Evolutionary conservation across 768 basidiomycete species (phyloP).

Genomic region (Lactarius sp.): DNA sequence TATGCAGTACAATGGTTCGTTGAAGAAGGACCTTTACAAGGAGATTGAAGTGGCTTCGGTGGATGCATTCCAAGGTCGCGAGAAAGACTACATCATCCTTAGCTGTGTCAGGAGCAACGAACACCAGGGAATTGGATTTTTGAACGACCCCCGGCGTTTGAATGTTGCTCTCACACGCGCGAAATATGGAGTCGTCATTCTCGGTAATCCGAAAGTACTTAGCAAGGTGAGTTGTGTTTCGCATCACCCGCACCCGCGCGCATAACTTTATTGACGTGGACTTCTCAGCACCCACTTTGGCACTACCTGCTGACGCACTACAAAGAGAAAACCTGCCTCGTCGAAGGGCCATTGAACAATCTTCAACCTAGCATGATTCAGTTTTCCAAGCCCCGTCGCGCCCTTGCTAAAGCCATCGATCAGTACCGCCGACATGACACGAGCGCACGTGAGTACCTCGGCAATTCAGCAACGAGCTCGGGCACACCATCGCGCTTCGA

Average conservation of each 20-base stretch:
- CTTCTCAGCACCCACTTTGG: constrained; percentile 89
- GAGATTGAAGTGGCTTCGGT: constrained; percentile 99
- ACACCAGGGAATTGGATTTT: constrained; percentile 98
- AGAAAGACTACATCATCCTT: constrained; percentile 99
- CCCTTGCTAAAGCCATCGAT: constrained; percentile 85
- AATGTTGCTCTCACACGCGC: constrained; percentile 97
- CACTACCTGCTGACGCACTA: constrained; percentile 97
- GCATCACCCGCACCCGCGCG: constrained; percentile 3
- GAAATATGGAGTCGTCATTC: constrained; percentile 96
- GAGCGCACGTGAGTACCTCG: constrained; percentile 74
- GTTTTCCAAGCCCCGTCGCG: constrained; percentile 93
- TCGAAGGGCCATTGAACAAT: constrained; percentile 95
- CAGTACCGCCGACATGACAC: constrained; percentile 93
- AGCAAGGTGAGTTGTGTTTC: constrained; percentile 70
- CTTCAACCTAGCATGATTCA: constrained; percentile 98
- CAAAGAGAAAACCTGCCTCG: constrained; percentile 91
- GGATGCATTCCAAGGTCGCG: constrained; percentile 98
- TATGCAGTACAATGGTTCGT: constrained; percentile 99
- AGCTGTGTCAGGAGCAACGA: constrained; percentile 98
- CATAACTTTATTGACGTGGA: constrained; percentile 21
- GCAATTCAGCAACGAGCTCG: constrained; percentile 40
- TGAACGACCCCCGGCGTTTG: constrained; percentile 93
- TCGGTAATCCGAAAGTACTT: constrained; percentile 99
- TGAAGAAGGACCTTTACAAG: constrained; percentile 99
- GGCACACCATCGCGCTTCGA: constrained; percentile 95